A percentile compares a stretch with the other conserved stretches of the same genome.
These are phyloP conservation scores for Parietichytrium sp. DNA, from an alignment of 108 stramenopile genomes.

Conservation along the genomic window DNA sequence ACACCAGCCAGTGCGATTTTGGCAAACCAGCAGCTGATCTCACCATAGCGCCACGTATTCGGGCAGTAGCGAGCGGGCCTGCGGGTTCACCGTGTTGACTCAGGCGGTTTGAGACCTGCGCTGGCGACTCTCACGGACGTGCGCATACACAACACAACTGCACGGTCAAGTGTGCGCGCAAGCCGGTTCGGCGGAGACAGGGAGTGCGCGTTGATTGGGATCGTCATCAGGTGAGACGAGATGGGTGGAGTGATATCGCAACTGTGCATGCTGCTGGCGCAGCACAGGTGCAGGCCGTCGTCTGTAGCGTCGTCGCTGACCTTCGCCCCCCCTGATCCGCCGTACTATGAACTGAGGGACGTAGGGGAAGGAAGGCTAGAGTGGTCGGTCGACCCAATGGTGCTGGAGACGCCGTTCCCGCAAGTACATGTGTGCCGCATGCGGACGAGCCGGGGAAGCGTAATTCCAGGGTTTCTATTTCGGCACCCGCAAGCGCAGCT, in stretches of 20 bases:
- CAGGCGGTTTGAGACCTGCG: no score
- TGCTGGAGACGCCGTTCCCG: not conserved
- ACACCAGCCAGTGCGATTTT: no score
- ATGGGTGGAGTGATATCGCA: slow-evolving; percentile 36
- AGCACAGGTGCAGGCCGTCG: slow-evolving; percentile 5
- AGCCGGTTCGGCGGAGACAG: no score
- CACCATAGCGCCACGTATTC: no score
- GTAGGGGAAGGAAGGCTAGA: not conserved
- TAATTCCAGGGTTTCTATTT: slow-evolving; percentile 10
- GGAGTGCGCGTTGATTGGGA: no score
- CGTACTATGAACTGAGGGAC: not conserved
- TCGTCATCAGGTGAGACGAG: no score
- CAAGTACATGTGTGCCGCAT: not conserved
- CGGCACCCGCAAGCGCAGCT: not conserved
- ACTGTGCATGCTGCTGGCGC: not conserved
- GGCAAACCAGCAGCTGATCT: no score
- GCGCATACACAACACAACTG: no score
- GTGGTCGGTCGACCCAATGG: not conserved
- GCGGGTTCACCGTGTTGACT: no score
- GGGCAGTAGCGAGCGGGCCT: no score
- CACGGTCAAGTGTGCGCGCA: no score
- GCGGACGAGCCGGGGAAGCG: not conserved
- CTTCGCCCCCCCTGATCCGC: slow-evolving; percentile 1
- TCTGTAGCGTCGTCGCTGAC: slow-evolving; percentile 32
- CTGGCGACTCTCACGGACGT: no score